A percentile compares a stretch with the other conserved stretches of the same genome.
Evolutionary conservation across 148 eudicot genomes (phyloP).

Genomic region (Beta vulgaris): DNA sequence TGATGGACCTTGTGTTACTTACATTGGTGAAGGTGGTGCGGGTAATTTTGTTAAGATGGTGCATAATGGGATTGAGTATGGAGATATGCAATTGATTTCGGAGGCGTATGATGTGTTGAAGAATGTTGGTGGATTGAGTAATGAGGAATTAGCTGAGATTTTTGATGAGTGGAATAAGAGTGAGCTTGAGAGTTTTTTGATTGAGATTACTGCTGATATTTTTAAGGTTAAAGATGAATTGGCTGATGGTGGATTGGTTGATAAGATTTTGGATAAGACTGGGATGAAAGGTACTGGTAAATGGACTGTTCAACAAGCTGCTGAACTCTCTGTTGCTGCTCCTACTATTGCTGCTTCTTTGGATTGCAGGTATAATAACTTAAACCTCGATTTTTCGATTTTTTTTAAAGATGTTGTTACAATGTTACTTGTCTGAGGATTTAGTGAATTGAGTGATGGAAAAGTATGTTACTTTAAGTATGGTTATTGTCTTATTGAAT

Average conservation of each 20-base stretch:
- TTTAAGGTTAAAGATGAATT: slow-evolving; percentile 64
- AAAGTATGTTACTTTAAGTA: neutral
- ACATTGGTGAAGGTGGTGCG: slow-evolving; percentile 78
- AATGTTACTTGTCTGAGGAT: no score
- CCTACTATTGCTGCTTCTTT: slow-evolving; percentile 81
- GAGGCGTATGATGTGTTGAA: slow-evolving; percentile 81
- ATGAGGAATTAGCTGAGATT: slow-evolving; percentile 61
- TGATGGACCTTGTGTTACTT: slow-evolving; percentile 86
- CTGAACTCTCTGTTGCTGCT: slow-evolving; percentile 76
- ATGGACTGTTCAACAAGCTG: slow-evolving; percentile 94
- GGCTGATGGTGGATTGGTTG: slow-evolving; percentile 63
- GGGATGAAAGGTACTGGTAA: slow-evolving; percentile 96
- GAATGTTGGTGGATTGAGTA: slow-evolving; percentile 56
- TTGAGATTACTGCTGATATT: slow-evolving; percentile 79
- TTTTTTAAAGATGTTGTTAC: no score
- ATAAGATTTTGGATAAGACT: slow-evolving; percentile 80
- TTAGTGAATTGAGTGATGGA: neutral
- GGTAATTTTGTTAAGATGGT: slow-evolving; percentile 91
- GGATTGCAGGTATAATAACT: slow-evolving; percentile 45
- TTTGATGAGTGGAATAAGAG: slow-evolving; percentile 75
- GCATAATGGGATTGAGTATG: slow-evolving; percentile 86
- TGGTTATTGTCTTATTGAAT: neutral
- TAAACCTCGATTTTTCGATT: neutral
- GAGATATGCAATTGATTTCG: slow-evolving; percentile 84
- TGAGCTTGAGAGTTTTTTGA: slow-evolving; percentile 76